Evolutionary conservation across 228 moss, liverwort and hornwort species (phyloP).

Genomic region (Sphagnum magellanicum): DNA sequence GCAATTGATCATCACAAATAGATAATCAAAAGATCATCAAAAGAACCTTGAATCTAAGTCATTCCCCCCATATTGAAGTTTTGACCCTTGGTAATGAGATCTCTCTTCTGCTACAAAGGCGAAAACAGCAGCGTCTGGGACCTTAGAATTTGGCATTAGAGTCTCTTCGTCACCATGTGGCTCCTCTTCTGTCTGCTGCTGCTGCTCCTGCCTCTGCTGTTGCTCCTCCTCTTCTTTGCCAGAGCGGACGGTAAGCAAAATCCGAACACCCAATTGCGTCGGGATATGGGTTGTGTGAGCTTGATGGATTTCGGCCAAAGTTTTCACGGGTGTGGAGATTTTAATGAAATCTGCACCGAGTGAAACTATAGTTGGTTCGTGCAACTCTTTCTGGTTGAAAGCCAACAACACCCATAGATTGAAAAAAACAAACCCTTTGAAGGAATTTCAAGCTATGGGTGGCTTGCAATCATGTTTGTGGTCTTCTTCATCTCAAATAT

Average conservation of each 20-base stretch:
- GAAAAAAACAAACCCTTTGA: not conserved
- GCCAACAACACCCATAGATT: not conserved
- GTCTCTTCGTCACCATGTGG: constrained; percentile 3
- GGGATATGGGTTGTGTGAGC: not conserved
- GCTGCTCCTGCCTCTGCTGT: not conserved
- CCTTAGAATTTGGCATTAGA: no score
- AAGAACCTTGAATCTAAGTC: no score
- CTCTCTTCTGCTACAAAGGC: no score
- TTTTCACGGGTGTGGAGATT: not conserved
- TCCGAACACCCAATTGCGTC: not conserved
- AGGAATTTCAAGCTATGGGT: no score
- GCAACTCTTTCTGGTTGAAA: not conserved
- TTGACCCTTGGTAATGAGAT: no score
- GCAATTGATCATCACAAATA: no score
- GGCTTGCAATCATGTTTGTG: no score
- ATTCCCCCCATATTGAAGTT: no score
- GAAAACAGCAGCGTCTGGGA: no score
- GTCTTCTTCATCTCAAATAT: not conserved
- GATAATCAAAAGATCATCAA: no score
- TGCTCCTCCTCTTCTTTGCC: constrained; percentile 11
- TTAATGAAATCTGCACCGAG: not conserved
- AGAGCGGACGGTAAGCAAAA: constrained; percentile 18
- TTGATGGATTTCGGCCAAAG: not conserved
- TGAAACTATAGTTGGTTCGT: not conserved
- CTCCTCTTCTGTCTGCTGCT: constrained; percentile 14